These are phyloP conservation scores for Xylaria sp. DNA, from an alignment of 2,329 filamentous ascomycete genomes.

Conservation along the genomic window DNA sequence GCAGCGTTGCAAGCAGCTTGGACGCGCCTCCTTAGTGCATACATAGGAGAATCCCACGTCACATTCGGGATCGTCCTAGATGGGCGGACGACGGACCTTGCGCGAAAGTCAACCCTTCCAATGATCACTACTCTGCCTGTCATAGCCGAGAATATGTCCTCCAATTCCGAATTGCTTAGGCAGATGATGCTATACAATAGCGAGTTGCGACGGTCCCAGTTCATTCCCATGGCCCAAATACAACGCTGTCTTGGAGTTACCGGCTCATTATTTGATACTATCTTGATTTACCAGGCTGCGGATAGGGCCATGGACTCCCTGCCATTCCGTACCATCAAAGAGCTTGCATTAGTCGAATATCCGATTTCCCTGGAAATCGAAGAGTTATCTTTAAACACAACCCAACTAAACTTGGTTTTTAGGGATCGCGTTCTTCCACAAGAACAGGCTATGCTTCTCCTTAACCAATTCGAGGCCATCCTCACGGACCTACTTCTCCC, in stretches of 20 bases:
- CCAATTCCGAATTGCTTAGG: constrained; percentile 62
- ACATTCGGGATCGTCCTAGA: constrained; percentile 84
- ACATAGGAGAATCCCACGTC: constrained; percentile 74
- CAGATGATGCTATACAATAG: constrained; percentile 70
- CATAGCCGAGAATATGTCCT: constrained; percentile 58
- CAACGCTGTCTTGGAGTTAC: constrained; percentile 73
- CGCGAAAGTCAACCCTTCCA: constrained; percentile 69
- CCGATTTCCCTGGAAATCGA: constrained; percentile 81
- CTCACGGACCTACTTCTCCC: constrained; percentile 63
- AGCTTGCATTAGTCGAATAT: constrained; percentile 76
- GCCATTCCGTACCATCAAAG: constrained; percentile 66
- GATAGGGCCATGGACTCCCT: constrained; percentile 32
- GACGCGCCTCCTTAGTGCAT: constrained; percentile 75
- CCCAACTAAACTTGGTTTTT: constrained; percentile 71
- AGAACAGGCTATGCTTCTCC: constrained; percentile 69
- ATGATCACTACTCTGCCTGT: constrained; percentile 84
- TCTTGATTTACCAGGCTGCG: constrained; percentile 81
- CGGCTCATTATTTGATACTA: constrained; percentile 77
- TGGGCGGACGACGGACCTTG: constrained; percentile 68
- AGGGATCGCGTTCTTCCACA: constrained; percentile 67
- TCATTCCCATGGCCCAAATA: constrained; percentile 71
- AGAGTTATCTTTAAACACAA: constrained; percentile 50
- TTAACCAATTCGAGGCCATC: constrained; percentile 73
- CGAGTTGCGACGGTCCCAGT: constrained; percentile 70
- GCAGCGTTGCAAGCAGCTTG: constrained; percentile 78